Base-by-base conservation (phyloP, 371 early-diverging fungal genomes). In the Syncephalis plumigaleata region DNA sequence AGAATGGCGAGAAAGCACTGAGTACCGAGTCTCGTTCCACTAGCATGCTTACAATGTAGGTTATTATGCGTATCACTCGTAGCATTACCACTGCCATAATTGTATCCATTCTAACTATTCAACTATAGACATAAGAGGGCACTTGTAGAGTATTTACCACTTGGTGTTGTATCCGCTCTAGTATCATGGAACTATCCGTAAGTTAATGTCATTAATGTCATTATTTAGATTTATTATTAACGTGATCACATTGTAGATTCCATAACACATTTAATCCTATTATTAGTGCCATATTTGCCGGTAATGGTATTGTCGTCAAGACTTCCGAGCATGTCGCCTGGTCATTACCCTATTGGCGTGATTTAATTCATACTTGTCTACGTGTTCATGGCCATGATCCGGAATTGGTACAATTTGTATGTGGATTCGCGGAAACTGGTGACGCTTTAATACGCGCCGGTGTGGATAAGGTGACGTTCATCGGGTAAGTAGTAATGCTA, bases 181-280 rank as follows among this genome's bases (percentile, higher is more conserved):
- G 84, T 84, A 2, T 77, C 79, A 36, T 86, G 84, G 84, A 86
- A 86, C 54, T 86, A 84, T 52, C 87, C 87, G 56, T 65, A 57
- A 47, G 55, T 61, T 31, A 31, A 31, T 31, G 31, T 7, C 31
- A 7, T 7, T 31, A 11, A 7, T 31, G 11, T 31, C 11, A 31
- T 31, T 31, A 31, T 4, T 11, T 31, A 31, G 11, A 31, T 11
- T 11, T 31, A 7, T 31, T 31, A 31, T 31, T 31, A 31, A 31
- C 31, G n/a, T n/a, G n/a, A 31, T 31, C 11, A 31, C 31, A 31
- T 11, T 31, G 31, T 39, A 60, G 64, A 2, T 83, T 84, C 67
- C 87, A 87, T 57, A 87, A 88, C 51, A 69, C 73, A 0, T 58
- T 87, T 53, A 84, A 85, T 9, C 88, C 86, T 2, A 64, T 84